These are phyloP conservation scores for Suhomyces sp. DNA, from an alignment of 805 yeast genomes.

Conservation along the genomic window DNA sequence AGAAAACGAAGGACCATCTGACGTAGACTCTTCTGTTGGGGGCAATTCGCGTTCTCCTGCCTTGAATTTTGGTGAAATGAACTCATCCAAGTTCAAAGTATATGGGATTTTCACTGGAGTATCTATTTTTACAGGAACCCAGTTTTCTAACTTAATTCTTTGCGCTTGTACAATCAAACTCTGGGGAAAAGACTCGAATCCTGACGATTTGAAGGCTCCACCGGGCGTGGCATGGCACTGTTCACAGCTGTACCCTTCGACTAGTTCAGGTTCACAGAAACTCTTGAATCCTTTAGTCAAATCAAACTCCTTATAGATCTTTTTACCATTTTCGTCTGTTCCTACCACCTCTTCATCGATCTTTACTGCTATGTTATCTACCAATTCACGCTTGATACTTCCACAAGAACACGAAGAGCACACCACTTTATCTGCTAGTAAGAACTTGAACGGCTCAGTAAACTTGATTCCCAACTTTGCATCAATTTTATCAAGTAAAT, in stretches of 20 bases:
- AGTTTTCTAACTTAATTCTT: slow-evolving; percentile 77
- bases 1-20: slow-evolving; percentile 29
- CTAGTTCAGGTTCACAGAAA: slow-evolving; percentile 46
- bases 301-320: slow-evolving; percentile 46
- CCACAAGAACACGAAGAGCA: slow-evolving; percentile 60
- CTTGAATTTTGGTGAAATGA: slow-evolving; percentile 29
- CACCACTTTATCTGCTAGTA: slow-evolving; percentile 59
- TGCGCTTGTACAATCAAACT: slow-evolving; percentile 69
- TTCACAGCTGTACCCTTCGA: slow-evolving; percentile 63
- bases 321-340: slow-evolving; percentile 41
- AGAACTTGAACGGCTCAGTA: slow-evolving; percentile 59
- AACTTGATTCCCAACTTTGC: slow-evolving; percentile 42
- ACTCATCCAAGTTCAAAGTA: slow-evolving; percentile 40
- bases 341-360: slow-evolving; percentile 42
- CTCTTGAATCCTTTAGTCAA: slow-evolving; percentile 48
- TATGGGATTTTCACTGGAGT: slow-evolving; percentile 62
- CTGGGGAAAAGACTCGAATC: slow-evolving; percentile 66
- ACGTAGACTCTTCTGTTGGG: slow-evolving; percentile 12
- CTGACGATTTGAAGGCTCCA: slow-evolving; percentile 40
- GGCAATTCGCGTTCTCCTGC: slow-evolving; percentile 30
- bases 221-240: slow-evolving; percentile 39
- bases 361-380: slow-evolving; percentile 64
- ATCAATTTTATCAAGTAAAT: slow-evolving; percentile 63
- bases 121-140: slow-evolving; percentile 84
- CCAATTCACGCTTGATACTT: slow-evolving; percentile 50